Evolutionary conservation across 805 yeast species (phyloP).

Genomic region (Grigorovia humatica): DNA sequence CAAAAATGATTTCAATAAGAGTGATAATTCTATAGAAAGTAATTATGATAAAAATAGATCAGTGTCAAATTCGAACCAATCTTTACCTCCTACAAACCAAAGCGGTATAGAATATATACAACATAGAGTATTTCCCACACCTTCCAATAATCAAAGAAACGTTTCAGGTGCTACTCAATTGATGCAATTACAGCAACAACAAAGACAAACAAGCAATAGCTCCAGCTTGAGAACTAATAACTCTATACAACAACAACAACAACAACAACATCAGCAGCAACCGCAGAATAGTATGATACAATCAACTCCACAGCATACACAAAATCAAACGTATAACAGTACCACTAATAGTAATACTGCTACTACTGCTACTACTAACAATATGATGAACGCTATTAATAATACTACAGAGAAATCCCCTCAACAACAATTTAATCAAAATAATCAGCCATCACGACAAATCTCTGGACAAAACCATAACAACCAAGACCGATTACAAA

Average conservation of each 20-base stretch:
- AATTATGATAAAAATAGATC: background rate
- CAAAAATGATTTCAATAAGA: constrained; percentile 5
- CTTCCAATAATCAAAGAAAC: constrained; percentile 24
- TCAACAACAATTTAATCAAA: background rate
- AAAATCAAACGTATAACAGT: background rate
- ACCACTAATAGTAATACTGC: background rate
- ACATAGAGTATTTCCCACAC: constrained; percentile 14
- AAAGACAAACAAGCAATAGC: background rate
- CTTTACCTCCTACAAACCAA: background rate
- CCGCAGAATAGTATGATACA: background rate
- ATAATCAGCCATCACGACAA: background rate
- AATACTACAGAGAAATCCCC: background rate
- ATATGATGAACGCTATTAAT: too few relatives aligned
- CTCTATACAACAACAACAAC: background rate
- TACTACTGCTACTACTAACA: background rate
- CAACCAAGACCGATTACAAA: background rate
- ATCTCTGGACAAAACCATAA: background rate
- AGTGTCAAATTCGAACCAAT: background rate
- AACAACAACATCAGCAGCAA: background rate
- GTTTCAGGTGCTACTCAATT: constrained; percentile 22
- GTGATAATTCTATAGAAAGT: background rate
- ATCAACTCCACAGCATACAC: background rate
- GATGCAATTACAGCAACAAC: constrained; percentile 3
- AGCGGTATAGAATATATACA: constrained; percentile 1
- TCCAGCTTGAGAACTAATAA: background rate